These are phyloP conservation scores for Papiliotrema nemorosa DNA, from an alignment of 1,284 basidiomycete genomes.

Conservation along the genomic window DNA sequence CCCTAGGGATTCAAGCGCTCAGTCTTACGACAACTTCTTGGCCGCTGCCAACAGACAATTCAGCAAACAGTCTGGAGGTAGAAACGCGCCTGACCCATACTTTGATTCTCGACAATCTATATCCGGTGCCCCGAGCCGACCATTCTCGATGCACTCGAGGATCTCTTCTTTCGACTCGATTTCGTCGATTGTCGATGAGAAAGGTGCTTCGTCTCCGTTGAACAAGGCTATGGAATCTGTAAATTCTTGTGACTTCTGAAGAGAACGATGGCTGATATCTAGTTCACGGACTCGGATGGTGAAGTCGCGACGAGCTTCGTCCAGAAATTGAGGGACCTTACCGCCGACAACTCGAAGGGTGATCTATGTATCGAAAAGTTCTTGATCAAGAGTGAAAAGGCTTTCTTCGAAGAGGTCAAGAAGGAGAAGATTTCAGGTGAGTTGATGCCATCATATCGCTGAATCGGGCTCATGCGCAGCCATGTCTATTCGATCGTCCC, in stretches of 20 bases:
- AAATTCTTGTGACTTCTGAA: constrained; percentile 29
- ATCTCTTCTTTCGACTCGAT: constrained; percentile 81
- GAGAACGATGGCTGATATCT: constrained; percentile 9
- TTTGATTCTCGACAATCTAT: constrained; percentile 54
- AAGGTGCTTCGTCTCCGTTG: constrained; percentile 70
- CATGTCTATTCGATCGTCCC: constrained; percentile 57
- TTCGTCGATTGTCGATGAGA: constrained; percentile 82
- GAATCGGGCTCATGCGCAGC: constrained; percentile 17
- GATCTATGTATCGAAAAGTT: constrained; percentile 88
- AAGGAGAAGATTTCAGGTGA: constrained; percentile 66
- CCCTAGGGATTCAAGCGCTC: constrained; percentile 23
- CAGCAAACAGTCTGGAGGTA: constrained; percentile 67
- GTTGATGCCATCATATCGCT: constrained; percentile 1
- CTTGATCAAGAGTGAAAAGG: constrained; percentile 83
- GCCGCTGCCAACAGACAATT: constrained; percentile 78
- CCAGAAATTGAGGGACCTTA: constrained; percentile 72
- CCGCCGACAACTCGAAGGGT: constrained; percentile 79
- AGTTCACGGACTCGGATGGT: constrained; percentile 89
- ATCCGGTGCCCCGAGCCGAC: constrained; percentile 57
- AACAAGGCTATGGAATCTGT: constrained; percentile 89
- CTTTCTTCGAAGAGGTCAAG: constrained; percentile 83
- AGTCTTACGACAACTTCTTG: constrained; percentile 71
- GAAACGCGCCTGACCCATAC: constrained; percentile 70
- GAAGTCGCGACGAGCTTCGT: constrained; percentile 85
- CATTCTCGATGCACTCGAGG: constrained; percentile 75